Percentiles rank a stretch among this genome's conserved stretches.
Conservation (phyloP, 2,329 filamentous ascomycete genomes). For the Lachnellula cervina region DNA sequence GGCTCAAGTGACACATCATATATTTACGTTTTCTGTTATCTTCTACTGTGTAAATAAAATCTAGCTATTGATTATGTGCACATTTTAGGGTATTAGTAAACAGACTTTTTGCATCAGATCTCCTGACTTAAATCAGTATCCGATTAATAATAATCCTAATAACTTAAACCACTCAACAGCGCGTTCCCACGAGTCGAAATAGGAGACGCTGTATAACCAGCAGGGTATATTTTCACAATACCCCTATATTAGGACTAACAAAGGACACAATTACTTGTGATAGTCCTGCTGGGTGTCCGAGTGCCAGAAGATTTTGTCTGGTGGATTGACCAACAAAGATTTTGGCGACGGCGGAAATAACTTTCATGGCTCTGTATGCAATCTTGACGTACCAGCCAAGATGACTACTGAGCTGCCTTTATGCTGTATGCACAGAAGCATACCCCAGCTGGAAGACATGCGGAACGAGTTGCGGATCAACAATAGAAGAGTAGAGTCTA, state of each 20-base stretch:
- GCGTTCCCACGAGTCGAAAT: too few relatives aligned
- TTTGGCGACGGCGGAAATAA: not conserved
- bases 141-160: too few relatives aligned
- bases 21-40: too few relatives aligned
- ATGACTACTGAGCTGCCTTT: not conserved
- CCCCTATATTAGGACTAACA: conserved; percentile 39
- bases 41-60: too few relatives aligned
- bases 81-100: too few relatives aligned
- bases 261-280: conserved; percentile 45
- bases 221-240: conserved; percentile 46
- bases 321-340: not conserved
- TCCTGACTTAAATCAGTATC: too few relatives aligned
- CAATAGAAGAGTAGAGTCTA: too few relatives aligned
- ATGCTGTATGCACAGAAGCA: not conserved
- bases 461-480: too few relatives aligned
- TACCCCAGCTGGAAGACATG: not conserved
- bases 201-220: conserved; percentile 31
- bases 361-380: not conserved
- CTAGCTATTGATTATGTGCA: too few relatives aligned
- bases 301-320: conserved; percentile 1
- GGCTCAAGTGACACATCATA: too few relatives aligned
- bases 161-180: too few relatives aligned
- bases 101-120: too few relatives aligned
- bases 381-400: not conserved
- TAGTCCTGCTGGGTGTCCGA: conserved; percentile 36